Percentiles rank a stretch among this genome's conserved stretches.
Evolutionary conservation across 192 early-diverging fungal species (phyloP).

Genomic region (Podochytrium sp.): DNA sequence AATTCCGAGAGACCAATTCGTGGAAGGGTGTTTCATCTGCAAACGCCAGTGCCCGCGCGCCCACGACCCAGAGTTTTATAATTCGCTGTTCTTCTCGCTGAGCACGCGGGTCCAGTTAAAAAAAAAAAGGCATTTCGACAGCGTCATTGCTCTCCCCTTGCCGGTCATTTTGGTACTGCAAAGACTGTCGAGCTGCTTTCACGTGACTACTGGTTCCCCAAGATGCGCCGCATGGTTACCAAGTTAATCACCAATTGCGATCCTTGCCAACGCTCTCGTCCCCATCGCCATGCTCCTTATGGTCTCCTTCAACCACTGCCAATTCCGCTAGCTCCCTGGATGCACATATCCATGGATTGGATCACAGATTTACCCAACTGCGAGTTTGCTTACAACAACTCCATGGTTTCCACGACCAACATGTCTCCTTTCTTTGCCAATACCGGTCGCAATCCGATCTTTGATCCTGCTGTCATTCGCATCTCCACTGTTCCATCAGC

Average conservation of each 20-base stretch:
- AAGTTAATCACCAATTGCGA: neutral
- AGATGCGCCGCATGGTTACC: neutral
- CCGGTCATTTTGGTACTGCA: neutral
- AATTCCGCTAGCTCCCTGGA: constrained; percentile 8
- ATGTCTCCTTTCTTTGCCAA: constrained; percentile 35
- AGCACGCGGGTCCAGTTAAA: too few species aligned
- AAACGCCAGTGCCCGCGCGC: too few species aligned
- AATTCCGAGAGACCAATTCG: constrained; percentile 41
- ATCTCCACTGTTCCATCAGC: neutral
- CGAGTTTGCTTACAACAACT: constrained; percentile 62
- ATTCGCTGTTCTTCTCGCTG: too few species aligned
- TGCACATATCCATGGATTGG: neutral
- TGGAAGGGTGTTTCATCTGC: too few species aligned
- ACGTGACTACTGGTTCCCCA: neutral
- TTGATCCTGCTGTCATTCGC: neutral
- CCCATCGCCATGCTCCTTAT: constrained; percentile 30
- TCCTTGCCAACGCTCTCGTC: neutral
- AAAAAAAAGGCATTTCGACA: neutral
- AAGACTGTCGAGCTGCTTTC: neutral
- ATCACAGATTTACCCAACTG: neutral
- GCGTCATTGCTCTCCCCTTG: neutral
- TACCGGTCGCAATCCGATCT: constrained; percentile 21
- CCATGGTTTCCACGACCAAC: constrained; percentile 33
- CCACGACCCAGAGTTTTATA: too few species aligned
- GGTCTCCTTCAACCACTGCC: constrained; percentile 23